Conservation (phyloP, 805 yeast species). For the Candida loeiensis region DNA sequence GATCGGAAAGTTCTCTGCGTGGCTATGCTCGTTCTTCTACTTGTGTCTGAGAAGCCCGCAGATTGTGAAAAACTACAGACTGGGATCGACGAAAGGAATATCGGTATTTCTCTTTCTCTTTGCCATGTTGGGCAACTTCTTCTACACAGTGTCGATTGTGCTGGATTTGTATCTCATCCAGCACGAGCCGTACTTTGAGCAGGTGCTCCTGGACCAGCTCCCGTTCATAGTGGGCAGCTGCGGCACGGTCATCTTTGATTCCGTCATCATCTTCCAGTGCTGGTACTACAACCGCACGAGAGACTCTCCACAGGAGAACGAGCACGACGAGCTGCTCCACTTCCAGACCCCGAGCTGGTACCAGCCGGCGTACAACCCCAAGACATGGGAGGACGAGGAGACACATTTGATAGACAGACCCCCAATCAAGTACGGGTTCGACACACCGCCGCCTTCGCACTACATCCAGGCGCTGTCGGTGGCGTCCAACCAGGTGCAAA, state of each 20-base stretch:
- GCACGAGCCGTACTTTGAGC: background rate
- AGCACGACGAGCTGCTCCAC: slow-evolving; percentile 9
- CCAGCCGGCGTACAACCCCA: slow-evolving; percentile 6
- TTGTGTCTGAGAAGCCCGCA: slow-evolving; percentile 35
- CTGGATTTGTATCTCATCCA: slow-evolving; percentile 27
- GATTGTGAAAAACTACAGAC: slow-evolving; percentile 27
- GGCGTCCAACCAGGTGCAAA: slow-evolving; percentile 1
- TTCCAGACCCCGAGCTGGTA: slow-evolving; percentile 42
- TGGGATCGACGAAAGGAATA: slow-evolving; percentile 33
- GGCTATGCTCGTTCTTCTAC: slow-evolving; percentile 32
- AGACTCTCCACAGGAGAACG: background rate
- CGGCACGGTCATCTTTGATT: slow-evolving; percentile 27
- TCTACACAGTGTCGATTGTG: slow-evolving; percentile 33
- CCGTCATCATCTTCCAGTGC: slow-evolving; percentile 31
- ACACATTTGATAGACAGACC: slow-evolving; percentile 2
- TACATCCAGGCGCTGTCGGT: slow-evolving; percentile 8
- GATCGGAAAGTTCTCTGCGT: slow-evolving; percentile 30
- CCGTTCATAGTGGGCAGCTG: slow-evolving; percentile 81
- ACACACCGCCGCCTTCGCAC: slow-evolving; percentile 8
- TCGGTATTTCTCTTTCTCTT: slow-evolving; percentile 32
- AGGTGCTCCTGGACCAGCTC: slow-evolving; percentile 49
- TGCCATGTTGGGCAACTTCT: slow-evolving; percentile 35
- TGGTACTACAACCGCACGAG: slow-evolving; percentile 17
- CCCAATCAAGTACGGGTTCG: background rate
- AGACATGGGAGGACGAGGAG: slow-evolving; percentile 7